Percentiles rank a stretch among this genome's conserved stretches.
Conservation (phyloP, 306 rosid species). For the Biancaea sappan region DNA sequence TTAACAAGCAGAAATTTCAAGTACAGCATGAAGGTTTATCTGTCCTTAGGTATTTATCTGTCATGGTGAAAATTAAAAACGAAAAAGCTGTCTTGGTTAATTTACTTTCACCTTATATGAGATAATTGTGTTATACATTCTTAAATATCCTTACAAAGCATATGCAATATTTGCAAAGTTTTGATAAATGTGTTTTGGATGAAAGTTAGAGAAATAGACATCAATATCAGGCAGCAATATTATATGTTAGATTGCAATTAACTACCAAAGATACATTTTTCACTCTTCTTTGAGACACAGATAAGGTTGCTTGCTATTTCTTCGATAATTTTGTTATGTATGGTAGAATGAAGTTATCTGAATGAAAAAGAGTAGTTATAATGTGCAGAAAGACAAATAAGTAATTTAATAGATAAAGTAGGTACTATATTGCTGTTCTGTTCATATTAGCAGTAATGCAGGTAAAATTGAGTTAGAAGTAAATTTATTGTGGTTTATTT, state of each 20-base stretch:
- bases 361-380: not conserved
- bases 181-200: not conserved
- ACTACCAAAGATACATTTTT: not conserved
- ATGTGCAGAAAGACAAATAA: not conserved
- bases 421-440: not conserved
- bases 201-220: not conserved
- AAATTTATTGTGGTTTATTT: not conserved
- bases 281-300: not conserved
- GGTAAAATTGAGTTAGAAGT: not conserved
- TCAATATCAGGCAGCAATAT: not conserved
- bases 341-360: not conserved
- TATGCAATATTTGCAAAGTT: not conserved
- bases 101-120: slow-evolving; percentile 6
- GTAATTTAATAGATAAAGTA: not conserved
- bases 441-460: not conserved
- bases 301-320: not conserved
- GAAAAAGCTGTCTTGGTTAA: not conserved
- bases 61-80: not conserved
- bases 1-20: slow-evolving; percentile 47
- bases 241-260: not conserved
- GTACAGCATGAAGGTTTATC: slow-evolving; percentile 26
- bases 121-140: not conserved
- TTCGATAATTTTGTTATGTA: not conserved
- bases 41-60: slow-evolving; percentile 4
- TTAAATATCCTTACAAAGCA: not conserved